Evolutionary conservation across 345 rosid species (phyloP).

Genomic region (Brassica rapa): DNA sequence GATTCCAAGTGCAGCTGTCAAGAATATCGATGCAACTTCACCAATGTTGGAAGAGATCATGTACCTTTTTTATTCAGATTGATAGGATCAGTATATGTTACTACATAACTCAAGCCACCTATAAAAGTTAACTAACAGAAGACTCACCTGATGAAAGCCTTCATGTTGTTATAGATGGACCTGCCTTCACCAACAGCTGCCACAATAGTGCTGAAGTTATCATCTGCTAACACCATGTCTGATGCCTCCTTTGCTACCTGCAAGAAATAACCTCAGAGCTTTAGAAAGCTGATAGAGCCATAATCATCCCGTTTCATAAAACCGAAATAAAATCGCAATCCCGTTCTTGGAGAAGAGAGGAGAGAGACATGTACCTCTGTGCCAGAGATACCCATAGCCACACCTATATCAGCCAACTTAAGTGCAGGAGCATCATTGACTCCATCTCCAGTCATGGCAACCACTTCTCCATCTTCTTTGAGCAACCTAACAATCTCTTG

Average conservation of each 20-base stretch:
- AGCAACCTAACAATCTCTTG: constrained; percentile 98
- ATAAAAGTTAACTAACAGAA: neutral
- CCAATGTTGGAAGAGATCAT: constrained; percentile 99
- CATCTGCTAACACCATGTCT: constrained; percentile 99
- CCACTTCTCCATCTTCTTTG: constrained; percentile 95
- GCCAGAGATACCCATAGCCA: constrained; percentile 97
- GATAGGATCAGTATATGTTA: neutral
- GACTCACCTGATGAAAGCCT: constrained; percentile 91
- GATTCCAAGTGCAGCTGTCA: constrained; percentile 97
- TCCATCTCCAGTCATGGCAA: constrained; percentile 99
- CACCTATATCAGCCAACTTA: constrained; percentile 93
- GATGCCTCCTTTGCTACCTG: constrained; percentile 99
- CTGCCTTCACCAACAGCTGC: constrained; percentile 99
- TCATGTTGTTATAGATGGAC: constrained; percentile 94
- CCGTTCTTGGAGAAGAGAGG: neutral
- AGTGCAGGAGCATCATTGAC: constrained; percentile 98
- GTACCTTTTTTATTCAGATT: constrained; percentile 57
- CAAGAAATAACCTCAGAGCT: neutral
- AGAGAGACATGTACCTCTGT: constrained; percentile 67
- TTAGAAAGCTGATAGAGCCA: neutral
- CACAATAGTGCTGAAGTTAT: constrained; percentile 93
- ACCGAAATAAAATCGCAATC: too few relatives aligned
- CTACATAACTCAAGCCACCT: too few relatives aligned
- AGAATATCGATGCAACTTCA: constrained; percentile 93
- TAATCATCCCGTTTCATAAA: neutral